phyloP scores from a whole-genome alignment of 257 asterid genomes.

The Scutellaria barbata region DNA sequence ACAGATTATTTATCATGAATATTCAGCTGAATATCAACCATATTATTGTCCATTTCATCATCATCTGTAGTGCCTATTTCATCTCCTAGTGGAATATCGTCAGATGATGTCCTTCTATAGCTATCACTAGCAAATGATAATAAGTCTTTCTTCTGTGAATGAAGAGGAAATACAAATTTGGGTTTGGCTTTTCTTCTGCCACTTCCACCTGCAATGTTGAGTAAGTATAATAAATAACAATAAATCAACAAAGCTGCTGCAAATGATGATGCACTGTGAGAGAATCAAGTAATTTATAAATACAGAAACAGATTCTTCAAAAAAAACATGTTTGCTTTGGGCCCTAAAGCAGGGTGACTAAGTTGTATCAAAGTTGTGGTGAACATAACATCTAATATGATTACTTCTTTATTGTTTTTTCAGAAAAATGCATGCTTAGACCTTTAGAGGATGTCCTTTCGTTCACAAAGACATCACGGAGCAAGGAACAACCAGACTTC shows the following conservation, averaged over 20 bases:
- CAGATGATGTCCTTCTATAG: slow-evolving; percentile 39
- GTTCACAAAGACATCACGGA: too few species aligned
- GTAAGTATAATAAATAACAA: too few species aligned
- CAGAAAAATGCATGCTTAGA: slow-evolving; percentile 34
- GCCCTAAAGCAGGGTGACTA: too few species aligned
- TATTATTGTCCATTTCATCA: slow-evolving; percentile 39
- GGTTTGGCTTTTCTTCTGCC: slow-evolving; percentile 54
- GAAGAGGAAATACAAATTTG: slow-evolving; percentile 50
- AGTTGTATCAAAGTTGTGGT: slow-evolving; percentile 15
- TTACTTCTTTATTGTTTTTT: slow-evolving; percentile 3
- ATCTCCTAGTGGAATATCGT: too few species aligned
- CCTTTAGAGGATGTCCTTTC: slow-evolving; percentile 54
- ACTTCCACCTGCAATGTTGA: too few species aligned
- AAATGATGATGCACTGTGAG: slow-evolving; percentile 24
- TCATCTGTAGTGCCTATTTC: slow-evolving; percentile 41
- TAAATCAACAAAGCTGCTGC: too few species aligned
- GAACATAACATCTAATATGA: slow-evolving; percentile 1
- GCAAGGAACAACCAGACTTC: too few species aligned
- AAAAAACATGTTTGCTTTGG: slow-evolving; percentile 25
- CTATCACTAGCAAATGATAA: slow-evolving; percentile 43
- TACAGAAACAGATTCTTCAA: not conserved
- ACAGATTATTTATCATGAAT: slow-evolving; percentile 42
- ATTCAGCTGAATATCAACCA: slow-evolving; percentile 41
- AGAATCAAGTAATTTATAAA: not conserved
- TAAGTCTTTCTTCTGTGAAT: slow-evolving; percentile 43